Evolutionary conservation across 164 flowering plant species (phyloP), one percentile per base, ranked within the genome.

Genomic region (Vitis rotundifolia): DNA sequence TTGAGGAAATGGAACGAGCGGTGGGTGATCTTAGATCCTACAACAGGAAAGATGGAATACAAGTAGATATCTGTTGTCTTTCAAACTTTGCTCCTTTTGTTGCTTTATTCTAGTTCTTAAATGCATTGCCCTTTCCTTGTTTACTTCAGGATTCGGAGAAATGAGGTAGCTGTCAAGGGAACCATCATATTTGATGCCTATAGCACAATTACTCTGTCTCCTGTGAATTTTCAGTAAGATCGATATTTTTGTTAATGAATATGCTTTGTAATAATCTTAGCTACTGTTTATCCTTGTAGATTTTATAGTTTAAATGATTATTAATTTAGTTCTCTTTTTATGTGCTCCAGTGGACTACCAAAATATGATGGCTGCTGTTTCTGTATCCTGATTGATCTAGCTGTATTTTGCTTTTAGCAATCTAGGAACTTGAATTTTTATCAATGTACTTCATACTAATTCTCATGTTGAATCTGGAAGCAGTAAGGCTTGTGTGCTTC

Each of bases 11-110:
- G 99, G 98, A 96, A 96, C 13, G 98, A 96, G 76, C 82, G 99
- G 44, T 96, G 99, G 99, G 81, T 93, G 81, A 89, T 91, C 69
- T 82, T 96, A 52, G 99, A 96, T 73, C 98, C 99, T 26, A 93
- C 95, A 22, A 91, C 99, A 11, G 98, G 98, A 56, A 91, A 86
- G 84, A 91, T 96, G 97, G 99, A 96, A 81, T 96, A 96, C 90
- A 96, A 93, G 99, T 96, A 85, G 66, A 85, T 61, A 48, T 26
- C 47, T 61, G 8, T 10, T 29, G 3, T 16, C 12, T 59, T 56
- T n/a, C 2, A 9, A 59, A 49, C 22, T 51, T 66, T 54, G 5
- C 16, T 37, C 47, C 18, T 49, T 31, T 55, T 37, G 47, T 4
- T 11, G 28, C 8, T 15, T 55, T 56, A 16, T 8, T 3, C 11